Evolutionary conservation across 2,329 filamentous ascomycete genomes (phyloP).

Genomic region (Tothia fuscella): DNA sequence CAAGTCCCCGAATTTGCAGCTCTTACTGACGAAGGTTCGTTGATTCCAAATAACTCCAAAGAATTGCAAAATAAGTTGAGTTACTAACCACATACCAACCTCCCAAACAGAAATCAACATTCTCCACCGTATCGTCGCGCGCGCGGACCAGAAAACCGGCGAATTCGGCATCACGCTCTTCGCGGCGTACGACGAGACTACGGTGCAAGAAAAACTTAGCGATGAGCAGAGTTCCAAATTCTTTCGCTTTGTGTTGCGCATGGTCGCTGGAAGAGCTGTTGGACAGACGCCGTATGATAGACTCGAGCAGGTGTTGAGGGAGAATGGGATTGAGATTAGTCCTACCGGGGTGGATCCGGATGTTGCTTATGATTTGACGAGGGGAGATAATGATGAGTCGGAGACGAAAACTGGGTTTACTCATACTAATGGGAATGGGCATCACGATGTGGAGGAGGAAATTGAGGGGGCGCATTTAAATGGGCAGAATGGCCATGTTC

Average conservation of each 20-base stretch:
- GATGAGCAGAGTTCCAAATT: constrained; percentile 65
- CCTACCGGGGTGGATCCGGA: too few species aligned
- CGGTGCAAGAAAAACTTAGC: constrained; percentile 58
- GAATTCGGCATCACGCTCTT: constrained; percentile 65
- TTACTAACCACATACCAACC: too few species aligned
- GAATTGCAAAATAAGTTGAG: too few species aligned
- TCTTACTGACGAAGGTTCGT: too few species aligned
- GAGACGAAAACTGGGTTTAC: constrained; percentile 13
- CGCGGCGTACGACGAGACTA: constrained; percentile 63
- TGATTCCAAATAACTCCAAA: too few species aligned
- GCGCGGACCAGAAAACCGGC: constrained; percentile 54
- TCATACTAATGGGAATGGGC: constrained; percentile 16
- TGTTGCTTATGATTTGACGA: too few species aligned
- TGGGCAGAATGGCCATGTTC: background rate
- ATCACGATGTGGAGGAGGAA: too few species aligned
- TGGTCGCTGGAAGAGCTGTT: constrained; percentile 48
- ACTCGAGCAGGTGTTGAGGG: constrained; percentile 54
- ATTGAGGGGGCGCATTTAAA: constrained; percentile 10
- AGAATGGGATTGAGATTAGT: constrained; percentile 62
- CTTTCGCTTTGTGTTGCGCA: constrained; percentile 65
- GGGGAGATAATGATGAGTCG: constrained; percentile 32
- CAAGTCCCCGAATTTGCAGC: too few species aligned
- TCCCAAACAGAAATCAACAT: constrained; percentile 56
- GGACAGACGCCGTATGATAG: constrained; percentile 51
- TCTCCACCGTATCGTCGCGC: constrained; percentile 62